Percentiles rank a stretch among this genome's conserved stretches.
Evolutionary conservation across 2,329 filamentous ascomycete genomes (phyloP).

Genomic region (Fusarium illudens): DNA sequence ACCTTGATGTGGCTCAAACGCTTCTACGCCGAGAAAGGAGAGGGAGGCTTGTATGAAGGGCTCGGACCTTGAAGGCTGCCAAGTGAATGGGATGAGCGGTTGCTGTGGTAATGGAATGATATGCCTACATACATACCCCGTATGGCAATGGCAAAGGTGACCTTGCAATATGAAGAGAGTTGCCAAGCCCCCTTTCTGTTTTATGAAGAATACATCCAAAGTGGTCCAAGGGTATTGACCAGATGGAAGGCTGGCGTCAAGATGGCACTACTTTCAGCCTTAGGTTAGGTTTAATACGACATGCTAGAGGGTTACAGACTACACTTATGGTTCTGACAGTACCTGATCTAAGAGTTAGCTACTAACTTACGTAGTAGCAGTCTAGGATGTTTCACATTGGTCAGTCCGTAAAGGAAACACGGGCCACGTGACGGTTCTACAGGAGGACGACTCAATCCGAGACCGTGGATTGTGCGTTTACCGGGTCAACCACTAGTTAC

Average conservation of each 20-base stretch:
- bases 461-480: not conserved
- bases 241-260: not conserved
- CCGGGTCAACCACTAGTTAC: not conserved
- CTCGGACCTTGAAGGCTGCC: not conserved
- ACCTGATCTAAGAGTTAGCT: not conserved
- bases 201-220: not conserved
- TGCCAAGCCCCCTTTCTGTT: not conserved
- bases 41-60: not conserved
- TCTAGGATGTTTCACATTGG: not conserved
- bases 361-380: not conserved
- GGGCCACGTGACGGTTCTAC: not conserved
- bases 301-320: not conserved
- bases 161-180: not conserved
- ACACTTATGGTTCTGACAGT: not conserved
- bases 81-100: not conserved
- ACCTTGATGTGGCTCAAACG: not conserved
- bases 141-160: not conserved
- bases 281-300: not conserved
- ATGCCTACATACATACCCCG: too few relatives aligned
- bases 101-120: not conserved
- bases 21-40: not conserved
- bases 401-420: not conserved
- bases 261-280: not conserved
- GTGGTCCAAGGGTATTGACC: not conserved
- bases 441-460: not conserved